Conservation (phyloP, 2,329 filamentous ascomycete genomes). For the Fusarium sambucinum region DNA sequence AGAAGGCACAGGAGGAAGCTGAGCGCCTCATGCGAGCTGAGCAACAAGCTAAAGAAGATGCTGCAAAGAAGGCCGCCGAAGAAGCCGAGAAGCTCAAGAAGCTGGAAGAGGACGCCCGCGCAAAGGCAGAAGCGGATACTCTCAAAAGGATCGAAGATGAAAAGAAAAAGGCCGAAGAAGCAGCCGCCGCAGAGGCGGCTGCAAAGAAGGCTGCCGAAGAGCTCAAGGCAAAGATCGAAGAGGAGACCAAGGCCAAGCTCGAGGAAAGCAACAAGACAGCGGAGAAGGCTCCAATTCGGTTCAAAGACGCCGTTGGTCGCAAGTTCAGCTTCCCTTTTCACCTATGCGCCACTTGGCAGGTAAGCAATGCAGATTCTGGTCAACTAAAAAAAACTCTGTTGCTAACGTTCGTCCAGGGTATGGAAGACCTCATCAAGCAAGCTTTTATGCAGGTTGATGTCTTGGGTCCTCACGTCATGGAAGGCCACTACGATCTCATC, state of each 20-base stretch:
- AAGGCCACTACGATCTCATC: conserved; percentile 83
- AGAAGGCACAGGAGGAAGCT: conserved; percentile 58
- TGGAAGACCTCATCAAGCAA: conserved; percentile 88
- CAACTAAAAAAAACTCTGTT: background rate
- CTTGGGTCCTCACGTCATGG: conserved; percentile 79
- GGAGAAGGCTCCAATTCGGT: conserved; percentile 82
- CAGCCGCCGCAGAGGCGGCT: conserved; percentile 60
- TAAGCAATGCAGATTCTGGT: conserved; percentile 59
- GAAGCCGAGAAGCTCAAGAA: conserved; percentile 59
- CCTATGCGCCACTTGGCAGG: conserved; percentile 84
- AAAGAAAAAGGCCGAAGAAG: conserved; percentile 54
- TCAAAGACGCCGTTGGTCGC: conserved; percentile 90
- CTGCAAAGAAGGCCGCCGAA: conserved; percentile 54
- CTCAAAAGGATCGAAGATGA: conserved; percentile 59
- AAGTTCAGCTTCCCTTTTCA: conserved; percentile 95
- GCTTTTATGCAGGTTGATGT: conserved; percentile 83
- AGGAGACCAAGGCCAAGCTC: conserved; percentile 64
- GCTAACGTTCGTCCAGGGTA: conserved; percentile 68
- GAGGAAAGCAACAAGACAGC: conserved; percentile 64
- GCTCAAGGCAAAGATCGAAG: conserved; percentile 67
- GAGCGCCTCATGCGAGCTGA: conserved; percentile 55
- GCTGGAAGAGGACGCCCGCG: conserved; percentile 56
- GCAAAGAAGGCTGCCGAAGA: conserved; percentile 71
- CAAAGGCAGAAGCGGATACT: conserved; percentile 55
- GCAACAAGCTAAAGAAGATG: conserved; percentile 56